Evolutionary conservation across 306 rosid species (phyloP).

Genomic region (Inga leiocalycina): DNA sequence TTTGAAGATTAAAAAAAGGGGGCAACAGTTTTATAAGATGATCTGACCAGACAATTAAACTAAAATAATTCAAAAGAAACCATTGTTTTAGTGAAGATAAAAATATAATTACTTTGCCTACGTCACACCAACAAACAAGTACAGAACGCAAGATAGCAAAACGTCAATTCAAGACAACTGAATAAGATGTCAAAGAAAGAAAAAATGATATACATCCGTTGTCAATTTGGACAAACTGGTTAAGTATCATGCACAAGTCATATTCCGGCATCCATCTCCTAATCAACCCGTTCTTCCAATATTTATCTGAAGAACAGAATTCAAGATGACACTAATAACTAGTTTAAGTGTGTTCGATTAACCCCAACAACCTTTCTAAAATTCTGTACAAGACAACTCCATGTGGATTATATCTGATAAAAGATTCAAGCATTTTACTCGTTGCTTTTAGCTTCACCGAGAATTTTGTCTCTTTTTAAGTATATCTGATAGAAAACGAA

Average conservation of each 20-base stretch:
- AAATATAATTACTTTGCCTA: constrained; percentile 3
- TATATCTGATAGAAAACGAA: too few relatives aligned
- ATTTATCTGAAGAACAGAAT: neutral
- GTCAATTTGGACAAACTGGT: neutral
- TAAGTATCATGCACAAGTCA: neutral
- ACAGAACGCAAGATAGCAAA: constrained; percentile 22
- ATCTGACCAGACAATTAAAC: constrained; percentile 14
- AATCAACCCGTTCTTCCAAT: neutral
- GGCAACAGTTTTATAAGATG: constrained; percentile 9
- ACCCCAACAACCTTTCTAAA: neutral
- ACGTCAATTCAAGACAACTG: constrained; percentile 16
- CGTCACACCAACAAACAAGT: neutral
- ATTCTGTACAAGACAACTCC: neutral
- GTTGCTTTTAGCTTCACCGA: neutral
- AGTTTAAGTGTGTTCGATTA: neutral
- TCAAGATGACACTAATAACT: neutral
- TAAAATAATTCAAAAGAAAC: neutral
- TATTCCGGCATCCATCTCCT: neutral
- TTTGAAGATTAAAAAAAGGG: constrained; percentile 3
- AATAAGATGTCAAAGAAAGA: neutral
- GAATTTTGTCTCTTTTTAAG: neutral
- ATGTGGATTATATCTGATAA: constrained; percentile 1
- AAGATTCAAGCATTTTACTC: neutral
- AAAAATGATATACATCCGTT: neutral
- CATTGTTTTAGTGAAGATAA: neutral